Evolutionary conservation across 371 early-diverging fungal genomes (phyloP).

Genomic region (Saksenaea oblongispora): DNA sequence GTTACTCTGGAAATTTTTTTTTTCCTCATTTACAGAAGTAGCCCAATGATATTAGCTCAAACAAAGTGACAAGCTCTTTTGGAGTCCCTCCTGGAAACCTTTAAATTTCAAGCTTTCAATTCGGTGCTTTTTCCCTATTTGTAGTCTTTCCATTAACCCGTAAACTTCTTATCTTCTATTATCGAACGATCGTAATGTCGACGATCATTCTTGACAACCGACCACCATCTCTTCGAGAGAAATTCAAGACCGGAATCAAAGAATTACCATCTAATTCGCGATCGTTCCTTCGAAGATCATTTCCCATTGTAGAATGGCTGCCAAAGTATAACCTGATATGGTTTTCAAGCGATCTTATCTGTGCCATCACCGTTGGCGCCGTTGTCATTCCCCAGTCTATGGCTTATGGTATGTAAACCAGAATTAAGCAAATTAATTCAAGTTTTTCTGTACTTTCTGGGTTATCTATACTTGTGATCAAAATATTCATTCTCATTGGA

Average conservation of each 20-base stretch:
- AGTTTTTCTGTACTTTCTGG: conserved; percentile 1
- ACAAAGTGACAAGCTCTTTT: background rate
- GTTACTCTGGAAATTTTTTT: background rate
- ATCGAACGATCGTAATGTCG: background rate
- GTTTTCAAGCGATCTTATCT: conserved; percentile 70
- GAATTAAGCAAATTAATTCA: background rate
- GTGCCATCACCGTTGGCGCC: conserved; percentile 72
- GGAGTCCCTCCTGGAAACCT: background rate
- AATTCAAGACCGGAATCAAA: background rate
- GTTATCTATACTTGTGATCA: conserved; percentile 36
- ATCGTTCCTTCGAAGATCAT: conserved; percentile 28
- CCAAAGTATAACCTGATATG: conserved; percentile 72
- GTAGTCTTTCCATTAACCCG: background rate
- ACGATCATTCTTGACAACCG: background rate
- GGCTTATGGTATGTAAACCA: conserved; percentile 64
- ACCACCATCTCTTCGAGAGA: background rate
- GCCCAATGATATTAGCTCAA: background rate
- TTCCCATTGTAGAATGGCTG: conserved; percentile 75
- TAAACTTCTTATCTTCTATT: background rate
- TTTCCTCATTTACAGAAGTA: background rate
- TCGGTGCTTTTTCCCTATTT: background rate
- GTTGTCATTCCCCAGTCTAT: conserved; percentile 84
- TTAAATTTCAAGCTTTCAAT: background rate
- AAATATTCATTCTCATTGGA: background rate
- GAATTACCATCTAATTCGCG: conserved; percentile 13